These are phyloP conservation scores for Saccharomyces pastorianus DNA, from an alignment of 1,139 yeast genomes.

Conservation along the genomic window DNA sequence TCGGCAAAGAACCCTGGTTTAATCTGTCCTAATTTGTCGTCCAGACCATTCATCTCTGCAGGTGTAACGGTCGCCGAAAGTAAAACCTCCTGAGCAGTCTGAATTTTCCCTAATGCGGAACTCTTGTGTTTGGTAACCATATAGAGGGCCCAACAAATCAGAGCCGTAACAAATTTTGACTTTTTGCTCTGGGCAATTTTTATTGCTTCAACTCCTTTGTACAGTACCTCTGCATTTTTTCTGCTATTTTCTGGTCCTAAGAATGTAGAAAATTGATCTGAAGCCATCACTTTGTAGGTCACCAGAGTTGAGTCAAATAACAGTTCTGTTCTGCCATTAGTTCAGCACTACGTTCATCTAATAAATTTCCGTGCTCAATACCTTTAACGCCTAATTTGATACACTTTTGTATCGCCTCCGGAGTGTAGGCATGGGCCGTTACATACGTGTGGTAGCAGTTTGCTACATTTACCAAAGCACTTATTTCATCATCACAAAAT, in stretches of 20 bases:
- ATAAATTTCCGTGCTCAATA: slow-evolving; percentile 9
- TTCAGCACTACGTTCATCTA: slow-evolving; percentile 8
- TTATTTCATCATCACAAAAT: slow-evolving; percentile 9
- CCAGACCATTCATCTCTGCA: background rate
- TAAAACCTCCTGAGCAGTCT: slow-evolving; percentile 5
- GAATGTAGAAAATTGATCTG: slow-evolving; percentile 8
- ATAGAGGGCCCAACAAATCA: slow-evolving; percentile 8
- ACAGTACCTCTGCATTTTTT: slow-evolving; percentile 6
- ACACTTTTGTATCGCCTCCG: slow-evolving; percentile 8
- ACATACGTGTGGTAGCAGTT: slow-evolving; percentile 4
- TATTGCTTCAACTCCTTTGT: slow-evolving; percentile 7
- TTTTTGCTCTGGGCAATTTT: slow-evolving; percentile 6
- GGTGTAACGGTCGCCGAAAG: background rate
- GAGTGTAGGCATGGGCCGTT: slow-evolving; percentile 9
- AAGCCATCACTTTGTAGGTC: slow-evolving; percentile 9
- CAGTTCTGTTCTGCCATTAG: slow-evolving; percentile 7
- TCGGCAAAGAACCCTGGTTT: slow-evolving; percentile 9
- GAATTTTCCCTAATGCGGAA: slow-evolving; percentile 9
- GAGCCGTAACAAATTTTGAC: slow-evolving; percentile 12
- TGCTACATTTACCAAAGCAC: slow-evolving; percentile 6
- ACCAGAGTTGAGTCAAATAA: slow-evolving; percentile 10
- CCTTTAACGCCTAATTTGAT: slow-evolving; percentile 8
- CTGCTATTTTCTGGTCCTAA: slow-evolving; percentile 4
- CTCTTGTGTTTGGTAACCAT: slow-evolving; percentile 11
- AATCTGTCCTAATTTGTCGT: slow-evolving; percentile 7